Conservation (phyloP, 495 filamentous ascomycete species). For the Aspergillus baeticus region DNA sequence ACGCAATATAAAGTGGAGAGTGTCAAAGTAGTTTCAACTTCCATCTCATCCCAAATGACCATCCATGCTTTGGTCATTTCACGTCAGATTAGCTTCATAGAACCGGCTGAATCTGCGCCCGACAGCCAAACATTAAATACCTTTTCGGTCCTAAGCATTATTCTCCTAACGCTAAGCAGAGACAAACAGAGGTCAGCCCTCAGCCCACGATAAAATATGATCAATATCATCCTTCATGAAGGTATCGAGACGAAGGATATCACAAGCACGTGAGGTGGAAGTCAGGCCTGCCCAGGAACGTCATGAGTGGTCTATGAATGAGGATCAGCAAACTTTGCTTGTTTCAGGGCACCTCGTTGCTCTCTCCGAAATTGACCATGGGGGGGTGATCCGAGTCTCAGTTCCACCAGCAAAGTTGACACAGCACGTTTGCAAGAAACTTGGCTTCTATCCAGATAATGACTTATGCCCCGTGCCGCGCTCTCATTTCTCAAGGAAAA, state of each 20-base stretch:
- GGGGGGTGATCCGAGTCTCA: not conserved
- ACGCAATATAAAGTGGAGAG: not conserved
- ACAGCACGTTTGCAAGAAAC: too few relatives aligned
- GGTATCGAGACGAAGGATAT: not conserved
- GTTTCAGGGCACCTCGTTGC: not conserved
- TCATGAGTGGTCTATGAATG: constrained; percentile 23
- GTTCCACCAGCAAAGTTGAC: too few relatives aligned
- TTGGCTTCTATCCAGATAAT: not conserved
- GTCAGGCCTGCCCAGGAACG: constrained; percentile 7
- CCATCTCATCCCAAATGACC: constrained; percentile 15
- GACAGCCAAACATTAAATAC: too few relatives aligned
- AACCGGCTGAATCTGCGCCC: too few relatives aligned
- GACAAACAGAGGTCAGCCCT: too few relatives aligned
- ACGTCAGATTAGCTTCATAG: not conserved
- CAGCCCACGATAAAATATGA: not conserved
- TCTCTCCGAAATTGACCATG: not conserved
- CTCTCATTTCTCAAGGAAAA: not conserved
- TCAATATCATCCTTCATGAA: not conserved
- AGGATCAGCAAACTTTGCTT: constrained; percentile 31
- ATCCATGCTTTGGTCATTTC: constrained; percentile 11
- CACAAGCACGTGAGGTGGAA: constrained; percentile 1
- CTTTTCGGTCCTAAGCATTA: too few relatives aligned
- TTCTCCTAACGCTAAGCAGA: too few relatives aligned
- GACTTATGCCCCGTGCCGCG: not conserved
- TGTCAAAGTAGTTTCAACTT: not conserved